phyloP scores from a whole-genome alignment of 768 basidiomycete genomes.

The Mycena galericulata region DNA sequence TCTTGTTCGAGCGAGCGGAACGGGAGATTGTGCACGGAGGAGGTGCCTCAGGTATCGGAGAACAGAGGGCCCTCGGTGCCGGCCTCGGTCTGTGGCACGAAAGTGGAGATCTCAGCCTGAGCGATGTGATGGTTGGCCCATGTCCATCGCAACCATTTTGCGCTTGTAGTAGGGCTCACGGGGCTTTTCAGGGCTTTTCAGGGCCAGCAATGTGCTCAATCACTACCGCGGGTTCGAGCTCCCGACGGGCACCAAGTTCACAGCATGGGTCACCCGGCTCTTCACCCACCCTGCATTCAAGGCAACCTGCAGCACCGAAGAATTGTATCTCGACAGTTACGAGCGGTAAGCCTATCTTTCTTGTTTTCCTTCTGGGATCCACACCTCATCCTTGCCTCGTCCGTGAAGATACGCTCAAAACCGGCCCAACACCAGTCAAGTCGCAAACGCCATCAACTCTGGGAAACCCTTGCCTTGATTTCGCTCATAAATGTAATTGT shows the following conservation, averaged over 20 bases:
- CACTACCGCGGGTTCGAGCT: slow-evolving; percentile 77
- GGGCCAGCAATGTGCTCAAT: slow-evolving; percentile 71
- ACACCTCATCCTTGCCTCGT: not conserved
- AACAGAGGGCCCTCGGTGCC: slow-evolving; percentile 49
- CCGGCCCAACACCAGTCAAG: slow-evolving; percentile 80
- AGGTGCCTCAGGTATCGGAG: slow-evolving; percentile 55
- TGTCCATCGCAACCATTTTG: slow-evolving; percentile 56
- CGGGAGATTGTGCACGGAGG: slow-evolving; percentile 53
- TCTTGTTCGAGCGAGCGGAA: slow-evolving; percentile 69
- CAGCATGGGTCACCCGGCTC: slow-evolving; percentile 64
- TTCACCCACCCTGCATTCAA: slow-evolving; percentile 73
- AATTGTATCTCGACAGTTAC: slow-evolving; percentile 78
- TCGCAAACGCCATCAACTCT: slow-evolving; percentile 80
- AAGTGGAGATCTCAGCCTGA: slow-evolving; percentile 68
- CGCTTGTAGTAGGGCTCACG: not conserved
- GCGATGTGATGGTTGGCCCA: slow-evolving; percentile 77
- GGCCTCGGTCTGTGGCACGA: slow-evolving; percentile 71
- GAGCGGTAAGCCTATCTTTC: slow-evolving; percentile 76
- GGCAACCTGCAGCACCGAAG: slow-evolving; percentile 74
- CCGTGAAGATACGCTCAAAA: slow-evolving; percentile 84
- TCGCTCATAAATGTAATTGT: slow-evolving; percentile 8
- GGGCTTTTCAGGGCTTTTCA: slow-evolving; percentile 68
- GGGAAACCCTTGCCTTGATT: slow-evolving; percentile 72
- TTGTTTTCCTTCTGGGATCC: no score
- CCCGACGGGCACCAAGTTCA: slow-evolving; percentile 60